These are phyloP conservation scores for Saccharomyces jurei DNA, from an alignment of 805 yeast species.

Conservation along the genomic window DNA sequence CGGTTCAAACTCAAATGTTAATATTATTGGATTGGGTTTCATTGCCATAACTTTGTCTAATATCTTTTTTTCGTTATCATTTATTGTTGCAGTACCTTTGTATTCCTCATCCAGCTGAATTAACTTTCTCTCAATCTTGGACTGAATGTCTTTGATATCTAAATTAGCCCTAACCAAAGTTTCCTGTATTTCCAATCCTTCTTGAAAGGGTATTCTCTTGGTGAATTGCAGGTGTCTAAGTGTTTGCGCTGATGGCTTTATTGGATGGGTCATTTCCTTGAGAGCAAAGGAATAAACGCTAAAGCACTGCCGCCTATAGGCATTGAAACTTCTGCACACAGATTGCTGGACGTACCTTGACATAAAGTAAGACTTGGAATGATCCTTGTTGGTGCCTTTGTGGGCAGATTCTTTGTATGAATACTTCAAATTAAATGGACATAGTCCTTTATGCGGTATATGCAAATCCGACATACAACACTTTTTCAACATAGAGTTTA, in stretches of 20 bases:
- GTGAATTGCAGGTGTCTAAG: constrained; percentile 40
- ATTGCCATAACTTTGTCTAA: constrained; percentile 36
- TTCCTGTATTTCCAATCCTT: constrained; percentile 52
- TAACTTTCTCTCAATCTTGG: constrained; percentile 39
- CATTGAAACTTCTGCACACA: neutral
- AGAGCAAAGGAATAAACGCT: neutral
- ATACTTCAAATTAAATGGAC: neutral
- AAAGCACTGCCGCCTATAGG: constrained; percentile 1
- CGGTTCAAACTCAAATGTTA: constrained; percentile 79
- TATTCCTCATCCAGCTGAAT: constrained; percentile 35
- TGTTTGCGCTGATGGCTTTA: constrained; percentile 27
- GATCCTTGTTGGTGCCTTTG: neutral
- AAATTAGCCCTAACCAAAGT: constrained; percentile 48
- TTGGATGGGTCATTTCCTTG: constrained; percentile 22
- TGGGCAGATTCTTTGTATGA: neutral
- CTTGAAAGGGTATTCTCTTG: constrained; percentile 33
- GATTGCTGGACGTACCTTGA: neutral
- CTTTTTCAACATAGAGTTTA: neutral
- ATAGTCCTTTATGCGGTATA: neutral
- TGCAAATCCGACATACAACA: neutral
- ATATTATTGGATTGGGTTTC: constrained; percentile 57
- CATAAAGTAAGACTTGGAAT: neutral
- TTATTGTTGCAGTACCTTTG: constrained; percentile 28
- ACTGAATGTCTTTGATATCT: constrained; percentile 45
- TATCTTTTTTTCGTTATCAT: constrained; percentile 41